phyloP scores from a whole-genome alignment of 2,329 filamentous ascomycete genomes.

The Fusarium robinianum region DNA sequence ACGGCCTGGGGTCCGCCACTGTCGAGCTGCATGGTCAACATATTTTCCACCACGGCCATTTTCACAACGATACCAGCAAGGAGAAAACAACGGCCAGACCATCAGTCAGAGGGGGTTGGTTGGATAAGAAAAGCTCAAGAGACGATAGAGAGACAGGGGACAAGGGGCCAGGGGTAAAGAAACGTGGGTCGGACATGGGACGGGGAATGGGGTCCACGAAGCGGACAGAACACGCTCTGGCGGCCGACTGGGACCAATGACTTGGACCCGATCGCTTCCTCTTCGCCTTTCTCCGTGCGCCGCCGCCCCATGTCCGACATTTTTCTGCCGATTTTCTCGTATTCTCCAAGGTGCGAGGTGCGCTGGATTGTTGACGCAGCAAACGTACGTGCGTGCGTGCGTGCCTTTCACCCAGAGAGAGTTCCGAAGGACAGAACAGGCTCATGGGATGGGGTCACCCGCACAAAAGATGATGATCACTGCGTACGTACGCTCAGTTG shows the following conservation, averaged over 20 bases:
- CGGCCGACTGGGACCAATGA: constrained; percentile 26
- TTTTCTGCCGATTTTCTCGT: constrained; percentile 32
- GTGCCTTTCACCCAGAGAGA: constrained; percentile 3
- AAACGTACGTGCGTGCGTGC: not conserved
- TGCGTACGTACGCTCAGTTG: too few species aligned
- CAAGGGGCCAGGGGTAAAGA: constrained; percentile 19
- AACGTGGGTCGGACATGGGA: constrained; percentile 23
- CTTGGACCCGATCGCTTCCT: constrained; percentile 26
- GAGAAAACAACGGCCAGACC: too few species aligned
- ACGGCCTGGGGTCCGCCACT: too few species aligned
- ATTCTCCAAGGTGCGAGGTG: constrained; percentile 20
- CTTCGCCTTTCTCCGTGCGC: constrained; percentile 17
- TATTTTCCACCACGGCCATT: too few species aligned
- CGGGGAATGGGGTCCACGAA: constrained; percentile 18
- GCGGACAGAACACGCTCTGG: constrained; percentile 10
- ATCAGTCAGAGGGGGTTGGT: too few species aligned
- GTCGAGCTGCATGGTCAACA: too few species aligned
- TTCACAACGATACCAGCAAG: too few species aligned
- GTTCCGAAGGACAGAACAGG: constrained; percentile 1
- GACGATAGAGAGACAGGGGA: constrained; percentile 25
- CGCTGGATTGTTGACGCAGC: constrained; percentile 5
- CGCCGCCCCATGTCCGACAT: constrained; percentile 23
- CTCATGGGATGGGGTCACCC: too few species aligned
- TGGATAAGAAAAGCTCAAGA: constrained; percentile 20
- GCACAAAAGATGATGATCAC: not conserved